Conservation (phyloP, 768 basidiomycete genomes). For the Suillus alpinus region DNA sequence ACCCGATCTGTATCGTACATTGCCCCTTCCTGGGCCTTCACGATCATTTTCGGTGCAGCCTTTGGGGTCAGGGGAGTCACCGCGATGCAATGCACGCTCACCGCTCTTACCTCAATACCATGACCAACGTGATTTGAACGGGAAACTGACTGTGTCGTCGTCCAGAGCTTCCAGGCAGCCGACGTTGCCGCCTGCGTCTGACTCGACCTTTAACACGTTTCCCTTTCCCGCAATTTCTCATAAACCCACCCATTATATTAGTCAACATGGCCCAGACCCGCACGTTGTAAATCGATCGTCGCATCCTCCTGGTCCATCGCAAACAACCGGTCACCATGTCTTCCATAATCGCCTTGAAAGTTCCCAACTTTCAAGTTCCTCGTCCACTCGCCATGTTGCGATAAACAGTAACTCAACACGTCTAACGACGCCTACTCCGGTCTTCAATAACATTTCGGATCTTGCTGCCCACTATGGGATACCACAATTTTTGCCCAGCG, state of each 20-base stretch:
- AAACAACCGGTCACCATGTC: slow-evolving; percentile 38
- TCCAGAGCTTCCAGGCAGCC: slow-evolving; percentile 55
- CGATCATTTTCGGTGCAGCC: slow-evolving; percentile 30
- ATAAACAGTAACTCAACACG: slow-evolving; percentile 52
- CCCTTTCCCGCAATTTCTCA: slow-evolving; percentile 48
- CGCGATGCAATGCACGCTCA: slow-evolving; percentile 20
- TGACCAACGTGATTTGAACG: slow-evolving; percentile 33
- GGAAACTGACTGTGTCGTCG: slow-evolving; percentile 43
- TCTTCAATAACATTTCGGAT: slow-evolving; percentile 65
- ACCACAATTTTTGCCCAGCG: slow-evolving; percentile 66
- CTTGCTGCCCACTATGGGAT: slow-evolving; percentile 78
- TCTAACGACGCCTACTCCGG: slow-evolving; percentile 66
- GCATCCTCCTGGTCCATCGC: slow-evolving; percentile 35
- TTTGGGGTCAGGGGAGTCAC: slow-evolving; percentile 17
- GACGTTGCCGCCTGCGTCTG: slow-evolving; percentile 45
- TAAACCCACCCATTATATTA: slow-evolving; percentile 33
- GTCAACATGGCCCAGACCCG: slow-evolving; percentile 45
- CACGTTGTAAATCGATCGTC: slow-evolving; percentile 44
- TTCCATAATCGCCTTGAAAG: slow-evolving; percentile 46
- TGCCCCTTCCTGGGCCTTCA: slow-evolving; percentile 19
- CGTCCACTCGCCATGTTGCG: slow-evolving; percentile 51
- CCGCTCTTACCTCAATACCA: slow-evolving; percentile 21
- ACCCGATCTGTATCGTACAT: slow-evolving; percentile 33
- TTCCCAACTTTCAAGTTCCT: slow-evolving; percentile 49
- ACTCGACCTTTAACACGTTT: slow-evolving; percentile 21